A percentile compares a stretch with the other conserved stretches of the same genome.
These are phyloP conservation scores for Chrysoporthe deuterocubensis DNA, from an alignment of 2,329 filamentous ascomycete species.

Conservation along the genomic window DNA sequence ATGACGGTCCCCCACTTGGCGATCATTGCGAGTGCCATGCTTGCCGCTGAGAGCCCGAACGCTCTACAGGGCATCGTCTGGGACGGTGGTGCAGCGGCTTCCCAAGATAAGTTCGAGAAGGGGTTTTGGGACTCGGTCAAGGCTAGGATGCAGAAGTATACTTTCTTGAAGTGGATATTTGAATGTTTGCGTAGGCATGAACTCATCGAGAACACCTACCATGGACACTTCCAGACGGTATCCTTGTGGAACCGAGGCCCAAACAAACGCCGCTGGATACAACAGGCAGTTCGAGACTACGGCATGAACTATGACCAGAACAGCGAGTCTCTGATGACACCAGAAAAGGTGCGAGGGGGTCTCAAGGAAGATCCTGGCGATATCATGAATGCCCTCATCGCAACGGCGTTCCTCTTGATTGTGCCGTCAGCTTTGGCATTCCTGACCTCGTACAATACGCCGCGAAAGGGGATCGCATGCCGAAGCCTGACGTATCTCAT, in stretches of 20 bases:
- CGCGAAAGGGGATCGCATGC: slow-evolving; percentile 33
- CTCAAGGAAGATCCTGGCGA: slow-evolving; percentile 10
- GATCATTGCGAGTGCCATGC: slow-evolving; percentile 39
- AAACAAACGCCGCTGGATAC: slow-evolving; percentile 22
- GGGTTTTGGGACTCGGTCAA: slow-evolving; percentile 32
- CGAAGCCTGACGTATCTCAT: slow-evolving; percentile 33
- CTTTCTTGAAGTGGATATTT: slow-evolving; percentile 21
- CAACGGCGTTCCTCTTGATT: slow-evolving; percentile 11
- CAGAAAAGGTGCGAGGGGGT: not conserved
- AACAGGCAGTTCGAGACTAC: slow-evolving; percentile 20
- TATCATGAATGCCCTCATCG: not conserved
- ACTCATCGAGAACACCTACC: slow-evolving; percentile 31
- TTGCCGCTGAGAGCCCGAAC: slow-evolving; percentile 38
- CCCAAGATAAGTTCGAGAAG: slow-evolving; percentile 30
- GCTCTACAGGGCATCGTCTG: slow-evolving; percentile 38
- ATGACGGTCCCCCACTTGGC: slow-evolving; percentile 41
- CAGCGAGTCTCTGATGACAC: slow-evolving; percentile 1
- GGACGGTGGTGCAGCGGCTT: slow-evolving; percentile 33
- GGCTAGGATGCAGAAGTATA: slow-evolving; percentile 23
- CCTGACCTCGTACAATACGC: slow-evolving; percentile 39
- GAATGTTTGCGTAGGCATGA: slow-evolving; percentile 32
- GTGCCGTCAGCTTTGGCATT: slow-evolving; percentile 38
- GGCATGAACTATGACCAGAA: not conserved
- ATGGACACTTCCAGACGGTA: slow-evolving; percentile 32
- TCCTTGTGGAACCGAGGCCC: slow-evolving; percentile 40